Conservation (phyloP, 2,329 filamentous ascomycete genomes). For the Cladophialophora immunda region DNA sequence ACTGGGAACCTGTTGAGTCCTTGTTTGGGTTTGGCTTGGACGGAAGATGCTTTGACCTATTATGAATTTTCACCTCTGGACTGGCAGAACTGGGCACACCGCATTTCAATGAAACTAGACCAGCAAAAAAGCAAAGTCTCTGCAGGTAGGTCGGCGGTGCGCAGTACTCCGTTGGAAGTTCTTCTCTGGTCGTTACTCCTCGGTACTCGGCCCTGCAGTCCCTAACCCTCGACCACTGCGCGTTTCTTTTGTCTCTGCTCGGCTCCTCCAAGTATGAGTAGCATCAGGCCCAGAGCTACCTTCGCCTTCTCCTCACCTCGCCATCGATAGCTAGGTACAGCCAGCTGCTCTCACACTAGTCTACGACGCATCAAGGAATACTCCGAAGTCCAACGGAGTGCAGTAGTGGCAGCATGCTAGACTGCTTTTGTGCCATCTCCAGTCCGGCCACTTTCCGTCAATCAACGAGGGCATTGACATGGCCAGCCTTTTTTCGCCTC, state of each 20-base stretch:
- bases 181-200: background rate
- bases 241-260: background rate
- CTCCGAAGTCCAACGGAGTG: slow-evolving; percentile 8
- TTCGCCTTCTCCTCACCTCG: background rate
- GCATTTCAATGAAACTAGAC: background rate
- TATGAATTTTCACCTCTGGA: background rate
- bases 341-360: background rate
- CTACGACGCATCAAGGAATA: slow-evolving; percentile 8
- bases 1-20: background rate
- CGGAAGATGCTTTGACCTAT: background rate
- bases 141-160: background rate
- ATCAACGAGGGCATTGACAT: slow-evolving; percentile 20
- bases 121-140: background rate
- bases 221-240: background rate
- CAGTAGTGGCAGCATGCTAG: background rate
- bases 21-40: background rate
- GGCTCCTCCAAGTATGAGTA: background rate
- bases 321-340: background rate
- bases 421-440: slow-evolving; percentile 7
- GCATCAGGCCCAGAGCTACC: background rate
- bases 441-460: slow-evolving; percentile 27
- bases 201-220: background rate
- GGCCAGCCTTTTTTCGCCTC: slow-evolving; percentile 20
- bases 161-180: background rate
- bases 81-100: slow-evolving; percentile 5